Base-by-base conservation (phyloP, 2,329 filamentous ascomycete species). In the Ophiostoma sp. region DNA sequence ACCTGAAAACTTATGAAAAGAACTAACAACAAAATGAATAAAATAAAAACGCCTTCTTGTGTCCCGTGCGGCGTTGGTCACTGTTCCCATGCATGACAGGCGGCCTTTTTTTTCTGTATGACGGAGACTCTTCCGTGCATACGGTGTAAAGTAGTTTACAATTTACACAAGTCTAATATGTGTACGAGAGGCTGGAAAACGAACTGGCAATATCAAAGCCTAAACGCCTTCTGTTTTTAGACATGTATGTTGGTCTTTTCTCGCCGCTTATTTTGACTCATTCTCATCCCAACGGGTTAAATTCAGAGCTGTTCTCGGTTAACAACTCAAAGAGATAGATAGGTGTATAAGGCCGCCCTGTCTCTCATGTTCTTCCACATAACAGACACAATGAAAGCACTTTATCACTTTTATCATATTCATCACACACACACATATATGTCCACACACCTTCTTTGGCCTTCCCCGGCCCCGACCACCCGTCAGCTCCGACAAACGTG, bases 401-500 rank as follows among this genome's bases (percentile, higher is more conserved):
- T 19, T 22, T n/a, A n/a, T 25, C 57, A 36, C 28, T 31, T 33
- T 4, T 17, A 19, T 48, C 15, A 48, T 15, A 19, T 11, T 17
- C 12, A 61, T 61, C 31, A 52, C 36, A 48, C 36, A 42, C 25
- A n/a, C 6, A 28, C 42, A 52, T 42, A 22, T 22, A 36, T 36
- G 33, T 3, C 25, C 31, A 25, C n/a, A 22, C 28, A 22, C 28
- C 31, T 19, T 55, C 45, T 25, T 55, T 57, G 42, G 11, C 42
- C 68, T 70, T 70, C 33, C 50, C 48, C 48, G 68, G 68, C 48
- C 42, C 42, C 64, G 45, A 69, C 64, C 42, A 22, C 36, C 36
- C 64, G 64, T 69, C 42, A 69, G 64, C 64, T 31, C 64, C 64
- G 64, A 52, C 64, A 48, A 69, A 69, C 64, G 64, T 69, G 64